Percentiles rank a stretch among this genome's conserved stretches.
Conservation (phyloP, 2,329 filamentous ascomycete species). For the Cytospora paraplurivora region DNA sequence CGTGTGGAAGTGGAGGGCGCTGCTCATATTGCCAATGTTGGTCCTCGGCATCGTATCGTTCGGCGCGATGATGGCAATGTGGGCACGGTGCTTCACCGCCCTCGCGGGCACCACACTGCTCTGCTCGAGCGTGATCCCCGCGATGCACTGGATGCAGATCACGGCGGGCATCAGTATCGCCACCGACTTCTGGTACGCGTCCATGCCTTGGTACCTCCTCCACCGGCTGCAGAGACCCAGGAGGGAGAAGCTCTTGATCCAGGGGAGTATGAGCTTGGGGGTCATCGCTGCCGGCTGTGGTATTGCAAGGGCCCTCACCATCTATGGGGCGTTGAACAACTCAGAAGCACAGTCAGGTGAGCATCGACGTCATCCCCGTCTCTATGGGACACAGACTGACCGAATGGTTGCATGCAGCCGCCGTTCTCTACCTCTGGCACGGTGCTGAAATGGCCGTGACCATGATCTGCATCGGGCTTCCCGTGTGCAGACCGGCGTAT, state of each 20-base stretch:
- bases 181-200: constrained; percentile 26
- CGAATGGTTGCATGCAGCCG: neutral
- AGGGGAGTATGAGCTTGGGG: constrained; percentile 27
- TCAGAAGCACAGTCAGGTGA: constrained; percentile 22
- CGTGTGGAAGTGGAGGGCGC: constrained; percentile 15
- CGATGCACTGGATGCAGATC: constrained; percentile 28
- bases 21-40: constrained; percentile 28
- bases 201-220: constrained; percentile 28
- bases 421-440: constrained; percentile 28
- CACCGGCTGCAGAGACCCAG: constrained; percentile 23
- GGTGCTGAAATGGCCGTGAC: constrained; percentile 29
- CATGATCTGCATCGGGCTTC: constrained; percentile 29
- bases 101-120: constrained; percentile 16
- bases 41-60: constrained; percentile 28
- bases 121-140: constrained; percentile 19
- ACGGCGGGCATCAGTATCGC: constrained; percentile 23
- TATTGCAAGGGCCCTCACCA: constrained; percentile 23
- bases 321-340: constrained; percentile 25
- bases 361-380: neutral
- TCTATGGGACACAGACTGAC: neutral
- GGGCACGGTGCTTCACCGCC: constrained; percentile 25
- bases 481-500: constrained; percentile 26
- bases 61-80: constrained; percentile 29
- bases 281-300: constrained; percentile 26
- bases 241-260: constrained; percentile 24